phyloP scores from a whole-genome alignment of 2,329 filamentous ascomycete species.

The Phyllosticta citribraziliensis region DNA sequence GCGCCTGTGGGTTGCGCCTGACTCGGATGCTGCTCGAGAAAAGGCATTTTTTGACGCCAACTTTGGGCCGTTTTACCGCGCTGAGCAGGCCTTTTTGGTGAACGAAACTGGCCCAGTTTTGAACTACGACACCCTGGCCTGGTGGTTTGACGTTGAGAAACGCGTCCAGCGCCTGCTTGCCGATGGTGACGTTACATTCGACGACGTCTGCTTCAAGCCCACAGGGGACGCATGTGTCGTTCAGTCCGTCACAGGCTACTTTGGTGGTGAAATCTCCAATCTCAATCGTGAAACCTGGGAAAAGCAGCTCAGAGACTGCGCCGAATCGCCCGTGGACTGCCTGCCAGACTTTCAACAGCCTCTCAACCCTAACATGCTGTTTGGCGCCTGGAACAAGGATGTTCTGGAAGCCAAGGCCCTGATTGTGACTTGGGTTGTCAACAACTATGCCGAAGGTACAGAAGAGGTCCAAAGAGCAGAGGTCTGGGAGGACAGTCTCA shows the following conservation, averaged over 20 bases:
- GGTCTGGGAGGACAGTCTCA: constrained; percentile 80
- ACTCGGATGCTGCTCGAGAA: constrained; percentile 80
- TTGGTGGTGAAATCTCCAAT: constrained; percentile 55
- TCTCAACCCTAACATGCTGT: constrained; percentile 71
- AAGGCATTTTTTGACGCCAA: constrained; percentile 88
- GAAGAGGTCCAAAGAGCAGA: constrained; percentile 62
- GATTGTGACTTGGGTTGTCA: constrained; percentile 89
- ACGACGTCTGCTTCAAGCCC: constrained; percentile 91
- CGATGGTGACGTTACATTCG: constrained; percentile 57
- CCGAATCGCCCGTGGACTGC: constrained; percentile 70
- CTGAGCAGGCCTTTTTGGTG: constrained; percentile 86
- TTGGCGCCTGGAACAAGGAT: constrained; percentile 66
- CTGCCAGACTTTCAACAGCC: constrained; percentile 84
- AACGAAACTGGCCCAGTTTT: constrained; percentile 84
- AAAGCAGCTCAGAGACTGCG: constrained; percentile 60
- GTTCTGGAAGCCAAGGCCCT: constrained; percentile 68
- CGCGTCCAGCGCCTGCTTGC: constrained; percentile 62
- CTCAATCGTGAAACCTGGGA: constrained; percentile 61
- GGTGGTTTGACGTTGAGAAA: constrained; percentile 90
- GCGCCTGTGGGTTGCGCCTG: constrained; percentile 90
- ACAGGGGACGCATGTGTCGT: constrained; percentile 82
- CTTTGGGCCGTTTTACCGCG: constrained; percentile 92
- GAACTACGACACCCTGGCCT: constrained; percentile 76
- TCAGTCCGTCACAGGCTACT: constrained; percentile 87
- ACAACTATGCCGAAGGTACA: constrained; percentile 69